Conservation (phyloP, 2,329 filamentous ascomycete species). For the Ophiognomonia clavigignenti-juglandacearum region DNA sequence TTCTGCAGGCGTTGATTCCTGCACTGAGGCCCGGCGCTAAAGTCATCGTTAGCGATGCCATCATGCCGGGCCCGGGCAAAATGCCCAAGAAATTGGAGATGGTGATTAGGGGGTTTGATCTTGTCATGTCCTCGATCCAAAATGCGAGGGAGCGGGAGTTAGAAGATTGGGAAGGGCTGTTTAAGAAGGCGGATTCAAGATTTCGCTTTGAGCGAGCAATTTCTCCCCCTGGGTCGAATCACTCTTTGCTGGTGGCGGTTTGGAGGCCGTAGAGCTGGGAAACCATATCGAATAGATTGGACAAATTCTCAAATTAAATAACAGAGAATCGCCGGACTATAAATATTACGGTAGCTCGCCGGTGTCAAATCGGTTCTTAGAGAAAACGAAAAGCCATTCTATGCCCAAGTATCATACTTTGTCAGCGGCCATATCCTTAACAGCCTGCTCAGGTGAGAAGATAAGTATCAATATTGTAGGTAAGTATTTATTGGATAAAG, state of each 20-base stretch:
- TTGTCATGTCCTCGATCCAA: not conserved
- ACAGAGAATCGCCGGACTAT: too few species aligned
- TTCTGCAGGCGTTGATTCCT: constrained; percentile 17
- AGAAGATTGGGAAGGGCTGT: not conserved
- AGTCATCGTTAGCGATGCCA: constrained; percentile 21
- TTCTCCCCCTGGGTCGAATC: not conserved
- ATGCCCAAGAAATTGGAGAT: not conserved
- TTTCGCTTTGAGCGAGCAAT: not conserved
- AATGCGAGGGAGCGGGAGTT: not conserved
- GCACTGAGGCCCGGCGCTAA: constrained; percentile 19
- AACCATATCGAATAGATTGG: too few species aligned
- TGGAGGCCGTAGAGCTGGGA: too few species aligned
- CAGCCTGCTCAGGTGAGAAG: too few species aligned
- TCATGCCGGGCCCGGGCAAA: not conserved
- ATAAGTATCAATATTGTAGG: too few species aligned
- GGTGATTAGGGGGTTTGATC: not conserved
- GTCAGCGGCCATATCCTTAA: too few species aligned
- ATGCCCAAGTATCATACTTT: too few species aligned
- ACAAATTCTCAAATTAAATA: too few species aligned
- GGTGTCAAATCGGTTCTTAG: too few species aligned
- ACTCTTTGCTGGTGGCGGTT: not conserved
- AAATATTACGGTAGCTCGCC: too few species aligned
- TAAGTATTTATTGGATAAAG: too few species aligned
- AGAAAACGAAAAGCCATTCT: too few species aligned
- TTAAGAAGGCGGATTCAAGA: not conserved